Conservation (phyloP, 108 stramenopile species). For the Stephanodiscus triporus region DNA sequence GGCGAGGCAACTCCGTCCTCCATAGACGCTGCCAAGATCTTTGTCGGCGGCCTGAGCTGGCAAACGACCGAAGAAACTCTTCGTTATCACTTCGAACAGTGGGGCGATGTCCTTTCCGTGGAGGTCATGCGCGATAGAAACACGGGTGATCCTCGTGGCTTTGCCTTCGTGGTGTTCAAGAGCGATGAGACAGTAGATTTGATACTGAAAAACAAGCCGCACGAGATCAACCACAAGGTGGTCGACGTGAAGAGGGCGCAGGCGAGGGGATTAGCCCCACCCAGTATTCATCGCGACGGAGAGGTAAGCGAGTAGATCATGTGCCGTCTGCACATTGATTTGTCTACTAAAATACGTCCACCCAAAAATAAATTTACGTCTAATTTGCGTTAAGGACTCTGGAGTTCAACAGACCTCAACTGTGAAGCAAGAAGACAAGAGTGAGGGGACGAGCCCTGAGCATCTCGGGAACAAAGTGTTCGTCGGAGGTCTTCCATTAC, state of each 20-base stretch:
- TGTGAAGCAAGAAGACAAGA: slow-evolving; percentile 25
- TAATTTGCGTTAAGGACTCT: slow-evolving; percentile 2
- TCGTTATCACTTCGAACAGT: slow-evolving; percentile 92
- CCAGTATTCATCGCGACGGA: slow-evolving; percentile 73
- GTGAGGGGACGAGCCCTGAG: slow-evolving; percentile 62
- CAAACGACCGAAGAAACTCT: slow-evolving; percentile 92
- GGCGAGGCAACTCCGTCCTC: slow-evolving; percentile 7
- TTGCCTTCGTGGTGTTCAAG: slow-evolving; percentile 90
- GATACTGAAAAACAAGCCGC: slow-evolving; percentile 70
- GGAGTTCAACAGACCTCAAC: slow-evolving; percentile 14
- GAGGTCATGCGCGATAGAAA: slow-evolving; percentile 86
- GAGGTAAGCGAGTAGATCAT: slow-evolving; percentile 5
- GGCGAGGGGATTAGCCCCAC: slow-evolving; percentile 84
- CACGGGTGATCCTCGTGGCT: slow-evolving; percentile 90
- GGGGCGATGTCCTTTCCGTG: slow-evolving; percentile 65
- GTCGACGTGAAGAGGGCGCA: slow-evolving; percentile 92
- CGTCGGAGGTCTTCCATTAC: slow-evolving; percentile 73
- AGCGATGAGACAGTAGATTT: slow-evolving; percentile 82
- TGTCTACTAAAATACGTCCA: background rate
- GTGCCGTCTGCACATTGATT: background rate
- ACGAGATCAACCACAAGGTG: slow-evolving; percentile 90
- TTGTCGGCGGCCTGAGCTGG: slow-evolving; percentile 94
- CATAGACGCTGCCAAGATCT: slow-evolving; percentile 83
- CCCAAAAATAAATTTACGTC: background rate
- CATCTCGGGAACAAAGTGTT: slow-evolving; percentile 68